Base-by-base conservation (phyloP, 495 filamentous ascomycete genomes). In the Penicillium mononematosum region DNA sequence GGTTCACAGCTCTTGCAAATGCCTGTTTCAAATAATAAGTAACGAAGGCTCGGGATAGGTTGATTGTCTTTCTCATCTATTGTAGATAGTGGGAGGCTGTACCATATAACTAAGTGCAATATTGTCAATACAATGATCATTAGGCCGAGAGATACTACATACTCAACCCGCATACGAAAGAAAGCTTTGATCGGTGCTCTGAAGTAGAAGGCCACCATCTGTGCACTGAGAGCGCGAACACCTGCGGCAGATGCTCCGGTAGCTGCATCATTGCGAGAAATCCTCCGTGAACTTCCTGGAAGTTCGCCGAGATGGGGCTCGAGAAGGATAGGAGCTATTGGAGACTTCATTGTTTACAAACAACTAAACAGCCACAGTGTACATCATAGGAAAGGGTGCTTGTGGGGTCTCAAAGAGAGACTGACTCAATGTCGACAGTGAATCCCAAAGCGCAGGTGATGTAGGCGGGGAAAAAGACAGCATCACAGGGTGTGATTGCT, bases 171-270 rank as follows among this genome's bases (percentile, higher is more conserved):
- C 4, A 87, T 91, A 50, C 88, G 82, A 69, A 96, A 93, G 70
- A 96, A 96, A 4, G 90, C 87, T 69, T 95, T 95, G 29, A 90
- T 85, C 2, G 92, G 92, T 2, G 90, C 89, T 56, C 92, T 78
- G 63, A 96, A 96, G 70, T 94, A 96, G 62, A 96, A 95, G 24
- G 91, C 85, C 42, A 96, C 78, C 46, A 87, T 70, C 62, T 92
- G 89, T 4, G 90, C 85, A 62, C 85, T 89, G 53, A 95, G 65
- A 25, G 91, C 91, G 50, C 92, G 86, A 43, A 88, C 86, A 32
- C 88, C 82, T 10, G 92, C 91, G 14, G 91, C 91, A 27, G 89
- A 88, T 6, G 85, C 65, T 45, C 83, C 84, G 14, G 88, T 92
- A 12, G 89, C 88, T 22, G 89, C 88, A 81, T 90, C 87, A 62